Evolutionary conservation across 345 rosid genomes (phyloP).

Genomic region (Sonneratia caseolaris): DNA sequence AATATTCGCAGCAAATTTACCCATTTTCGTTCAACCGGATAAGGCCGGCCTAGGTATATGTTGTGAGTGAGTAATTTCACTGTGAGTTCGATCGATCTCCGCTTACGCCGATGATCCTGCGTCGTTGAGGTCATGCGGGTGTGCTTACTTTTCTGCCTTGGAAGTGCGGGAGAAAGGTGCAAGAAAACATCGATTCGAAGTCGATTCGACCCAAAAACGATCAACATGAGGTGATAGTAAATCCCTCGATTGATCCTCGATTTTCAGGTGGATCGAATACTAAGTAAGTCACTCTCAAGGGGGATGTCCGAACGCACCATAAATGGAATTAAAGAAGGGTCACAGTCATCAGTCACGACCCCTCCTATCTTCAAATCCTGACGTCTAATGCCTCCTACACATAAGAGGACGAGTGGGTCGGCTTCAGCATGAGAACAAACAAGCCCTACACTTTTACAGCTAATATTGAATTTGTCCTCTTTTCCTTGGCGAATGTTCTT

Average conservation of each 20-base stretch:
- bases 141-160: not conserved
- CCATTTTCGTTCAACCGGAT: too few relatives aligned
- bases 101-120: too few relatives aligned
- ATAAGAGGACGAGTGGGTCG: not conserved
- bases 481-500: not conserved
- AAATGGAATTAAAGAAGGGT: not conserved
- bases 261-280: not conserved
- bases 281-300: conserved; percentile 1
- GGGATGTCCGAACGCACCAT: not conserved
- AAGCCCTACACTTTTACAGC: not conserved
- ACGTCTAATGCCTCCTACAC: not conserved
- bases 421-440: not conserved
- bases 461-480: not conserved
- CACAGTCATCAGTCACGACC: not conserved
- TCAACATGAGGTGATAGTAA: conserved; percentile 3
- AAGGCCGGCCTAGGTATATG: too few relatives aligned
- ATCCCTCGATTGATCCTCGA: not conserved
- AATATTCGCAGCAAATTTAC: too few relatives aligned
- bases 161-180: not conserved
- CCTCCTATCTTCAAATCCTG: not conserved
- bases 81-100: too few relatives aligned
- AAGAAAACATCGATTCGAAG: too few relatives aligned
- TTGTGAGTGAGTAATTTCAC: too few relatives aligned
- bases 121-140: too few relatives aligned
- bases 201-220: not conserved